A percentile compares a stretch with the other conserved stretches of the same genome.
Evolutionary conservation across 2,329 filamentous ascomycete genomes (phyloP).

Genomic region (Dactylellina parvicollis): DNA sequence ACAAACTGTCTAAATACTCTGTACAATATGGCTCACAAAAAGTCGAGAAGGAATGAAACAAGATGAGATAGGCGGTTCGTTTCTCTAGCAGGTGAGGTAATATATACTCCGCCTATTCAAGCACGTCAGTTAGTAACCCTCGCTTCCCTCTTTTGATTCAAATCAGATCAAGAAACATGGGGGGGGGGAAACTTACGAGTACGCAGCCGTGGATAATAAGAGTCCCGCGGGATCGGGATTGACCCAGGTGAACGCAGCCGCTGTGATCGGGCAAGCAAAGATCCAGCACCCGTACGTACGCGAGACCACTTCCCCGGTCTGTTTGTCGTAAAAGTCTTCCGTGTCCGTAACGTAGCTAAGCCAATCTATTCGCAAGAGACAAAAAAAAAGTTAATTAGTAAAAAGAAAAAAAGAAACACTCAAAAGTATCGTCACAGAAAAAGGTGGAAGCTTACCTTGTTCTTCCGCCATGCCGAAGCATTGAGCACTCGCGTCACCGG

Average conservation of each 20-base stretch:
- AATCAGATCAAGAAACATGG: background rate
- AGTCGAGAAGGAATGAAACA: too few relatives aligned
- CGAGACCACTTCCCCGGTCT: background rate
- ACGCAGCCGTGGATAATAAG: background rate
- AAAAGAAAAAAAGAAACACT: background rate
- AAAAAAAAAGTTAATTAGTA: background rate
- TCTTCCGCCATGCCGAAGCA: constrained; percentile 2
- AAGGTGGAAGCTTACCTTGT: background rate
- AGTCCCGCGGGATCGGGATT: constrained; percentile 6
- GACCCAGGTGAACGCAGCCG: constrained; percentile 5
- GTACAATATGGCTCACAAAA: too few relatives aligned
- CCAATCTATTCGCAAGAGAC: background rate
- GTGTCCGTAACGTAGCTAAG: background rate
- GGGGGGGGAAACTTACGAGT: background rate
- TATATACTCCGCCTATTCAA: background rate
- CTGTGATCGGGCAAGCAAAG: constrained; percentile 8
- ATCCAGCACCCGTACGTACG: constrained; percentile 9
- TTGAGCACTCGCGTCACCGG: background rate
- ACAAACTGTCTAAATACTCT: too few relatives aligned
- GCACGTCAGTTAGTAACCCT: background rate
- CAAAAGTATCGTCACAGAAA: background rate
- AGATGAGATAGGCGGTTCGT: too few relatives aligned
- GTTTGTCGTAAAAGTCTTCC: constrained; percentile 7
- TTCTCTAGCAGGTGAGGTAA: background rate
- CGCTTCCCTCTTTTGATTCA: too few relatives aligned